Evolutionary conservation across 192 early-diverging fungal species (phyloP).

Genomic region (Gaertneriomyces sp.): DNA sequence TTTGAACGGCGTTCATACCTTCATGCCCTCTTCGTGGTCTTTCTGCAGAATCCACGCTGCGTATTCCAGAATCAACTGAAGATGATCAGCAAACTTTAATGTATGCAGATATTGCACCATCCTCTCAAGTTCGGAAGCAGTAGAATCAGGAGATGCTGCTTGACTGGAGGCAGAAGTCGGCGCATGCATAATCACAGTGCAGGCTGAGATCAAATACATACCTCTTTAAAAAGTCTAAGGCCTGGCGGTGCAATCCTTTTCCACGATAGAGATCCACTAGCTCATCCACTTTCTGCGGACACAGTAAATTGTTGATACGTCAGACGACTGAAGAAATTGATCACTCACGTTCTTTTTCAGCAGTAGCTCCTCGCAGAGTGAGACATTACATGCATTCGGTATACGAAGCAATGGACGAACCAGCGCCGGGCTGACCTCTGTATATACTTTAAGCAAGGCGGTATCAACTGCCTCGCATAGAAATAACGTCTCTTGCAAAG

Average conservation of each 20-base stretch:
- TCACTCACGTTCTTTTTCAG: slow-evolving; percentile 61
- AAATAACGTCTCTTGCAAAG: slow-evolving; percentile 34
- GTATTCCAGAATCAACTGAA: slow-evolving; percentile 82
- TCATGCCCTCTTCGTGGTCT: slow-evolving; percentile 64
- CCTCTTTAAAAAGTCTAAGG: slow-evolving; percentile 70
- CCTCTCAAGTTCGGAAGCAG: slow-evolving; percentile 19
- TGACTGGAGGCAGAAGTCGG: neutral
- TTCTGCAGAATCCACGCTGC: slow-evolving; percentile 71
- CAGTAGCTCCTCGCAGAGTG: slow-evolving; percentile 77
- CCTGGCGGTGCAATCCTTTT: slow-evolving; percentile 85
- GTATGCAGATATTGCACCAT: slow-evolving; percentile 69
- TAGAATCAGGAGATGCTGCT: slow-evolving; percentile 24
- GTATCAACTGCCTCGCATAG: slow-evolving; percentile 71
- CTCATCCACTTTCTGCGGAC: slow-evolving; percentile 70
- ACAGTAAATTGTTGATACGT: neutral
- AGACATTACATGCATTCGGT: slow-evolving; percentile 81
- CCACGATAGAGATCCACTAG: slow-evolving; percentile 92
- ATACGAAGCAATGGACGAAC: slow-evolving; percentile 90
- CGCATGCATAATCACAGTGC: too few species aligned
- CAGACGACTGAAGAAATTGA: neutral
- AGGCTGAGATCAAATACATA: neutral
- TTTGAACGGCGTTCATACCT: slow-evolving; percentile 38
- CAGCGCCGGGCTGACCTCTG: slow-evolving; percentile 78
- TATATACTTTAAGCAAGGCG: slow-evolving; percentile 83
- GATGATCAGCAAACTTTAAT: slow-evolving; percentile 64